Base-by-base conservation (phyloP, 2,329 filamentous ascomycete genomes). In the Nemania abortiva region DNA sequence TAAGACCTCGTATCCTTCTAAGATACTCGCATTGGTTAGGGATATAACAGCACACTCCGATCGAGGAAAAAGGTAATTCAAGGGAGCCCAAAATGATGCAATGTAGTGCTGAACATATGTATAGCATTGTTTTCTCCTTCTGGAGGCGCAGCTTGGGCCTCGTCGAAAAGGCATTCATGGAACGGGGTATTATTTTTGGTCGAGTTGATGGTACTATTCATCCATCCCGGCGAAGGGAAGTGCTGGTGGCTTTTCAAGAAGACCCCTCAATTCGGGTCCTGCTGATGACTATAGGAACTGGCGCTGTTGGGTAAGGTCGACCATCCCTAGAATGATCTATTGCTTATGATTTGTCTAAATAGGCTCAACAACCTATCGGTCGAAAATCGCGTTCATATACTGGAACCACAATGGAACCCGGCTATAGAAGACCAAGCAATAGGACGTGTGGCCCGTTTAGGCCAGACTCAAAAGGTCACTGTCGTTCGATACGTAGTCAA, bases 111-210 rank as follows among this genome's bases (percentile, higher is more conserved):
- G 6, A 68, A 20, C 2, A 57, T 59, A 7, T 31, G 3, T 24
- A 27, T 70, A 81, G 79, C 59, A 73, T 81, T 49, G 69, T 81
- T 15, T 81, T 81, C 64, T 79, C 78, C 13, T 77, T 68, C 27
- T 81, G 79, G 79, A 80, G 74, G 11, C 78, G 76, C 27, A 79
- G 76, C 52, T 70, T 81, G 2, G 74, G 77, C 58, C 55, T 79
- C 53, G 63, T 78, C 15, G 74, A 72, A 39, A 61, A 67, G 34
- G 70, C 78, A 20, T 70, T 79, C 37, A 61, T 29, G 5, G 64
- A 60, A n/a, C 59, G 74, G 18, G 47, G 54, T 24, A 73, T 81
- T 45, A 69, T 24, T 50, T 77, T 73, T 56, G 49, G 69, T n/a
- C 75, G 75, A 10, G 69, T 79, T 11, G 75, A 80, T 63, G 78